Percentiles rank a stretch among this genome's conserved stretches.
Evolutionary conservation across 352 stramenopile species (phyloP).

Genomic region (Pythium utonaiense): DNA sequence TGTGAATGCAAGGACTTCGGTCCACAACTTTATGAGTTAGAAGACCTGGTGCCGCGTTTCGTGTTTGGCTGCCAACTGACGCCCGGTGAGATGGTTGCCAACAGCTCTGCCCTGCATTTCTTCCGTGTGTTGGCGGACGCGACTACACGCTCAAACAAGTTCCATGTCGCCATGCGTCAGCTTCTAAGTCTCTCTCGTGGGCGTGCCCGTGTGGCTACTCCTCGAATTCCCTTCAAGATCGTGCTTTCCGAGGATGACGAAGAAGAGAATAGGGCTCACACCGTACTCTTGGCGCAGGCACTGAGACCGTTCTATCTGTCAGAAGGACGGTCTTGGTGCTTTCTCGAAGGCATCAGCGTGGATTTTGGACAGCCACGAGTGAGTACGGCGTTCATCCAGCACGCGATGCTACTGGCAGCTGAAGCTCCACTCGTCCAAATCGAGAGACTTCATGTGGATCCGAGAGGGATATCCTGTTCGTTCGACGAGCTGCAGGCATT

Average conservation of each 20-base stretch:
- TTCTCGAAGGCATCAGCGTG: conserved; percentile 6
- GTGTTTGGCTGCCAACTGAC: conserved; percentile 13
- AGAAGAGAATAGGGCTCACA: not conserved
- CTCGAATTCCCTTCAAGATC: conserved; percentile 7
- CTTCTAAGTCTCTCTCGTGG: not conserved
- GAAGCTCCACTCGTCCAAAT: conserved; percentile 9
- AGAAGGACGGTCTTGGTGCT: not conserved
- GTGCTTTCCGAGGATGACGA: conserved; percentile 11
- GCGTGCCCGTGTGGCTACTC: not conserved
- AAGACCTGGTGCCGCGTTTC: conserved; percentile 8
- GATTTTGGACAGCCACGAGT: not conserved
- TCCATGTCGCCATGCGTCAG: conserved; percentile 4
- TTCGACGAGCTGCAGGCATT: not conserved
- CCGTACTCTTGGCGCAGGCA: conserved; percentile 2
- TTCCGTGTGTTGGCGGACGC: conserved; percentile 6
- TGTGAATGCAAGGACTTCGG: conserved; percentile 6
- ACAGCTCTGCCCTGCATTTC: conserved; percentile 6
- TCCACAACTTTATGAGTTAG: not conserved
- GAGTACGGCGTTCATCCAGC: not conserved
- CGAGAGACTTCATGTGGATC: not conserved
- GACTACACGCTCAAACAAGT: not conserved
- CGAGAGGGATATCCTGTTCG: not conserved
- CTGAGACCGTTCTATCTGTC: not conserved
- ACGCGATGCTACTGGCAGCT: not conserved
- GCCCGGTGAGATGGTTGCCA: conserved; percentile 6